A percentile compares a stretch with the other conserved stretches of the same genome.
phyloP scores from a whole-genome alignment of 108 stramenopile species.

The Fragilaria crotonensis region DNA sequence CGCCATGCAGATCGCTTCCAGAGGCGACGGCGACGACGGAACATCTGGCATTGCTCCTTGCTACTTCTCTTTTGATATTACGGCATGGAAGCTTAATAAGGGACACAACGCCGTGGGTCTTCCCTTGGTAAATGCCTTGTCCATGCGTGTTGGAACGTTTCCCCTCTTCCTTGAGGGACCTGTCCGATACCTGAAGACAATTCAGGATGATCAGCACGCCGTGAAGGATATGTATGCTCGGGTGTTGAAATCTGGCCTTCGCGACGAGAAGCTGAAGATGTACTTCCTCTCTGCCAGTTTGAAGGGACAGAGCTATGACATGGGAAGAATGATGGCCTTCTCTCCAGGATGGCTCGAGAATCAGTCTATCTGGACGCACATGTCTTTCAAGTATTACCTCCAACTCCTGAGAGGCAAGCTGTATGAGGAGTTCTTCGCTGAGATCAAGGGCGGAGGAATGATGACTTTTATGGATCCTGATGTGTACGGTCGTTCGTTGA shows the following conservation, averaged over 20 bases:
- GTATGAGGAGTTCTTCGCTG: slow-evolving; percentile 85
- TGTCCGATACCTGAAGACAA: slow-evolving; percentile 91
- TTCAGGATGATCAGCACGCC: slow-evolving; percentile 62
- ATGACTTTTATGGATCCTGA: slow-evolving; percentile 93
- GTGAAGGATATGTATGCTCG: slow-evolving; percentile 75
- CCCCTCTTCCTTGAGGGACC: slow-evolving; percentile 94
- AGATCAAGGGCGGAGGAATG: slow-evolving; percentile 85
- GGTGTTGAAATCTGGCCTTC: slow-evolving; percentile 77
- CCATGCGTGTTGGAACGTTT: slow-evolving; percentile 81
- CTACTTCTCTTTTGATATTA: slow-evolving; percentile 83
- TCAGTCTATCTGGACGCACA: slow-evolving; percentile 95
- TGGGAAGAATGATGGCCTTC: slow-evolving; percentile 96
- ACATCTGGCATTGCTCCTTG: slow-evolving; percentile 77
- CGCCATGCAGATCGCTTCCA: slow-evolving; percentile 72
- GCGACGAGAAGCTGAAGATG: slow-evolving; percentile 79
- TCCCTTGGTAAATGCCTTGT: slow-evolving; percentile 67
- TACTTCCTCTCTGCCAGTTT: slow-evolving; percentile 88
- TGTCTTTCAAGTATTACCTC: slow-evolving; percentile 96
- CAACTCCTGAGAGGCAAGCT: slow-evolving; percentile 91
- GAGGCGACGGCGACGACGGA: slow-evolving; percentile 78
- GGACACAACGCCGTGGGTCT: slow-evolving; percentile 51
- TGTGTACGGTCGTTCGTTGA: slow-evolving; percentile 86
- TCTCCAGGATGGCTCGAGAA: slow-evolving; percentile 96
- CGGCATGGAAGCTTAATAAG: slow-evolving; percentile 55
- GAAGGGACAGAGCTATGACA: slow-evolving; percentile 84